Base-by-base conservation (phyloP, 352 stramenopile species). In the Aphanomyces euteiches region DNA sequence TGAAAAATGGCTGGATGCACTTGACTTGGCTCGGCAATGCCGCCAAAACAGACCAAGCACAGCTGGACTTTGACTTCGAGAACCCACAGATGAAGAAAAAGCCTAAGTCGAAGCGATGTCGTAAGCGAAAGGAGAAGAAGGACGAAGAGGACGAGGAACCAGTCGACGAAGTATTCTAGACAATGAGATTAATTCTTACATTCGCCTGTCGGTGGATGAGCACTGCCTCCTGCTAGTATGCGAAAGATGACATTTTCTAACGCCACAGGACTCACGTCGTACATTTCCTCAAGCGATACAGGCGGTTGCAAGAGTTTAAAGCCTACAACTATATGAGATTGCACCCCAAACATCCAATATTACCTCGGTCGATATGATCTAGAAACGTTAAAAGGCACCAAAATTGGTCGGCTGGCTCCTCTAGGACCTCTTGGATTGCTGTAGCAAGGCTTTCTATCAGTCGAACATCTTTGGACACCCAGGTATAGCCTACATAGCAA, bases 181-280 rank as follows among this genome's bases (percentile, higher is more conserved):
- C 8, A 36, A 36, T 58, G 50, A 58, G 7, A 28, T 58, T 36
- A 28, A 8, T 58, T 36, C 15, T 28, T 28, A 28, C 28, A 28
- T 28, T 28, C 28, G 28, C 28, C 28, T 28, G 28, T 28, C 1
- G 28, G 2, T 28, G 28, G 28, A 28, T 28, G 28, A 28, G 28
- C 28, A 28, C 28, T 53, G n/a, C 13, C 50, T 58, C n/a, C 72
- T 21, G 91, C 84, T 58, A 90, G 60, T 0, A 83, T 81, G n/a
- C 86, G 83, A 63, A 90, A 78, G 59, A 93, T 86, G 34, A 88
- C 58, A 17, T 48, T 56, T 75, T 94, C 86, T 36, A 92, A 82
- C 17, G 89, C 83, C 7, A 56, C 13, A 17, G 83, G 73, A 13
- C 72, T 76, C 5, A 79, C 70, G 6, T 85, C 75, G 28, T 84